Evolutionary conservation across 169 alveolate genomes (phyloP).

Genomic region (Plasmodium ovale): DNA sequence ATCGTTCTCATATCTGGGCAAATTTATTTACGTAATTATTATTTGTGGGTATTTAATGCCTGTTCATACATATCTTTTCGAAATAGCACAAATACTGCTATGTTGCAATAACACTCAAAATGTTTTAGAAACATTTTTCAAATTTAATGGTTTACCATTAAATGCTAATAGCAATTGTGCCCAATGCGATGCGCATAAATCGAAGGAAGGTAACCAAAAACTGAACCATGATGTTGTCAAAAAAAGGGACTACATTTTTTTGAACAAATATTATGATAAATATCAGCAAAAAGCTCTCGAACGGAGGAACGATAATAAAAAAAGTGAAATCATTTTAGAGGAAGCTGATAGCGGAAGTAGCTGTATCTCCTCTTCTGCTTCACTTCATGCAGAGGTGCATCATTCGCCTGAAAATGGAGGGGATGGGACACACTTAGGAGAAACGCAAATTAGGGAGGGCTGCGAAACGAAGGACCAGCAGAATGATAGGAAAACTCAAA

Average conservation of each 20-base stretch:
- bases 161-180: background rate
- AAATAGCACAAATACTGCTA: slow-evolving; percentile 30
- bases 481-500: background rate
- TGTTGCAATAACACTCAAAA: slow-evolving; percentile 8
- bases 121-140: background rate
- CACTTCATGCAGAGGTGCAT: background rate
- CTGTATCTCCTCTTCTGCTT: background rate
- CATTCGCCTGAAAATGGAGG: background rate
- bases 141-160: slow-evolving; percentile 5
- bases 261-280: slow-evolving; percentile 21
- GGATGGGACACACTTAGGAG: background rate
- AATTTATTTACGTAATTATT: slow-evolving; percentile 32
- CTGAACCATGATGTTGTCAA: background rate
- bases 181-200: background rate
- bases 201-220: background rate
- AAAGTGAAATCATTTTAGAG: slow-evolving; percentile 12
- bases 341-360: background rate
- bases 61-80: slow-evolving; percentile 10
- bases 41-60: slow-evolving; percentile 74
- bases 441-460: background rate
- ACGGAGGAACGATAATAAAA: background rate
- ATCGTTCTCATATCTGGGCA: slow-evolving; percentile 29
- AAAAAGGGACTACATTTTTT: slow-evolving; percentile 19
- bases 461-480: background rate
- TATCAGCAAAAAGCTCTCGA: slow-evolving; percentile 30